Evolutionary conservation across 2,329 filamentous ascomycete species (phyloP).

Genomic region (Trichoderma sp.): DNA sequence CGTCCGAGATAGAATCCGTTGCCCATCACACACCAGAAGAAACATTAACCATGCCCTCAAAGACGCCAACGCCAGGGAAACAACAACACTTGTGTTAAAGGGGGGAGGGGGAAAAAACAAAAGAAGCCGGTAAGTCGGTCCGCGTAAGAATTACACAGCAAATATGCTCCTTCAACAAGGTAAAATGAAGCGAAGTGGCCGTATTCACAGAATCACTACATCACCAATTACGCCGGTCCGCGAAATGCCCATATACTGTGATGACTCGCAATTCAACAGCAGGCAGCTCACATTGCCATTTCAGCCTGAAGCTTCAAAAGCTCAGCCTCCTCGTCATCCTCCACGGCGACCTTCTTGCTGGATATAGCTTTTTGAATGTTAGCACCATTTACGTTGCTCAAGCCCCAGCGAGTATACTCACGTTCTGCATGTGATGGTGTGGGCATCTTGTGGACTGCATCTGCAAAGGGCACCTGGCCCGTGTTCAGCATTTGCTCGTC

Average conservation of each 20-base stretch:
- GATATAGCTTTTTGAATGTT: constrained; percentile 35
- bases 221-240: neutral
- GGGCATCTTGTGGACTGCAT: constrained; percentile 76
- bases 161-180: constrained; percentile 4
- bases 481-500: constrained; percentile 94
- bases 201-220: neutral
- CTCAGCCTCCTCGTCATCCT: constrained; percentile 96
- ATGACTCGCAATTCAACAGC: neutral
- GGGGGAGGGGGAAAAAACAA: neutral
- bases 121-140: neutral
- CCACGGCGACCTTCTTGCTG: constrained; percentile 49
- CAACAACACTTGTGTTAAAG: constrained; percentile 31
- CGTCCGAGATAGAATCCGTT: neutral
- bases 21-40: constrained; percentile 11
- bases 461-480: constrained; percentile 77
- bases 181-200: neutral
- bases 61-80: constrained; percentile 39
- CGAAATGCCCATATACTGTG: neutral
- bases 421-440: constrained; percentile 72
- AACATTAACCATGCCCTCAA: constrained; percentile 17
- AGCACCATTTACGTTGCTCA: neutral
- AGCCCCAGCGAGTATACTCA: constrained; percentile 51
- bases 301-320: constrained; percentile 90
- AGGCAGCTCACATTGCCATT: constrained; percentile 80
- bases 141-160: neutral